These are phyloP conservation scores for Agrostemma githago DNA, from an alignment of 148 eudicot genomes.

Conservation along the genomic window DNA sequence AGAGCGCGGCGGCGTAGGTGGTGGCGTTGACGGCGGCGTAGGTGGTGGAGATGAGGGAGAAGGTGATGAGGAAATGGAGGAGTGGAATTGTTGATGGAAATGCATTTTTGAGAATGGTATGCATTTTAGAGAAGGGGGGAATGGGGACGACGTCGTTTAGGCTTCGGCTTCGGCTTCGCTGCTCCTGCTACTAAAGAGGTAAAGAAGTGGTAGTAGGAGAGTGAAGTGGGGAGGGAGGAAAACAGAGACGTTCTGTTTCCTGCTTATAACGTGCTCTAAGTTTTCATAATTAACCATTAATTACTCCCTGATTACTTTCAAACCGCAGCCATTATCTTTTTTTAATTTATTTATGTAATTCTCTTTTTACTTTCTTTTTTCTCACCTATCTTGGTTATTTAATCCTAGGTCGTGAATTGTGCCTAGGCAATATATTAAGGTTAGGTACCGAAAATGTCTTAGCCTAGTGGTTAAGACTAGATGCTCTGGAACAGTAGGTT, in stretches of 20 bases:
- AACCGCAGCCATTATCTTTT: no score
- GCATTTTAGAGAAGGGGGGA: background rate
- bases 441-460: no score
- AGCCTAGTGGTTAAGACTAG: no score
- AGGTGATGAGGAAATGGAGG: background rate
- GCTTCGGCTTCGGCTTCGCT: background rate
- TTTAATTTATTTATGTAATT: no score
- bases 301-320: no score
- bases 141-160: background rate
- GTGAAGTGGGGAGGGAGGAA: slow-evolving; percentile 1
- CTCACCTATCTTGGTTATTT: no score
- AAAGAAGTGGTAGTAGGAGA: slow-evolving; percentile 15
- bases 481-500: no score
- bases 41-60: background rate
- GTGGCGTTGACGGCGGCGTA: slow-evolving; percentile 2
- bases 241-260: slow-evolving; percentile 13
- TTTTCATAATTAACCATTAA: background rate
- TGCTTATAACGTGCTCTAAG: background rate
- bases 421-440: no score
- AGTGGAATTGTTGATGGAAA: slow-evolving; percentile 6
- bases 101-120: background rate
- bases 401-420: no score
- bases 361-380: no score
- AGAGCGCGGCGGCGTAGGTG: slow-evolving; percentile 50
- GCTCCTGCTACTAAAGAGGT: slow-evolving; percentile 30